Evolutionary conservation across 768 basidiomycete species (phyloP).

Genomic region (Scleroderma citrinum): DNA sequence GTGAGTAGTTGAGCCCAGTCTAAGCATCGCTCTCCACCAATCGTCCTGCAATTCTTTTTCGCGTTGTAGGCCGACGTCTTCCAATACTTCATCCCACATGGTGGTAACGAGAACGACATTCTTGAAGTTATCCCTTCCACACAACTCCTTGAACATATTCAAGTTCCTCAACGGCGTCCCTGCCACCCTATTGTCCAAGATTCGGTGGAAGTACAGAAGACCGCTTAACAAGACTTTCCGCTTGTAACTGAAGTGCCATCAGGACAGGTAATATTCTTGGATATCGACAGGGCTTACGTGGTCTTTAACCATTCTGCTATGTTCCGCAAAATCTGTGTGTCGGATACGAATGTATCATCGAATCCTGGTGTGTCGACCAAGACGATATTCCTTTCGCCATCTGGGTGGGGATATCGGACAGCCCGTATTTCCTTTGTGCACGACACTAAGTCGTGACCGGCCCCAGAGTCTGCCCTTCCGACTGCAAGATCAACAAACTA

Average conservation of each 20-base stretch:
- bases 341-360: constrained; percentile 18
- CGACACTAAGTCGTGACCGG: constrained; percentile 13
- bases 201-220: constrained; percentile 28
- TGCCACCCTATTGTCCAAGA: constrained; percentile 11
- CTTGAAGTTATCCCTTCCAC: constrained; percentile 20
- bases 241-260: constrained; percentile 16
- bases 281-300: constrained; percentile 14
- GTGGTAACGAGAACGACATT: constrained; percentile 31
- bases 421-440: constrained; percentile 16
- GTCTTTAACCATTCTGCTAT: constrained; percentile 22
- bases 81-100: constrained; percentile 26
- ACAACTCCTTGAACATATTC: constrained; percentile 21
- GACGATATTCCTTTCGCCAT: constrained; percentile 14
- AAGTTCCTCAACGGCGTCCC: constrained; percentile 26
- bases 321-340: constrained; percentile 20
- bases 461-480: neutral
- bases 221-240: constrained; percentile 22
- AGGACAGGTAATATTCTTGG: neutral
- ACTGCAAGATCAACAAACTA: neutral
- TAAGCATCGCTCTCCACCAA: constrained; percentile 26
- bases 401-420: constrained; percentile 10
- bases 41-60: constrained; percentile 22
- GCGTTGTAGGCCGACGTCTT: constrained; percentile 16
- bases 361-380: constrained; percentile 19
- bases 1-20: constrained; percentile 19